Percentiles rank a stretch among this genome's conserved stretches.
Evolutionary conservation across 148 eudicot genomes (phyloP).

Genomic region (Mesembryanthemum crystallinum): DNA sequence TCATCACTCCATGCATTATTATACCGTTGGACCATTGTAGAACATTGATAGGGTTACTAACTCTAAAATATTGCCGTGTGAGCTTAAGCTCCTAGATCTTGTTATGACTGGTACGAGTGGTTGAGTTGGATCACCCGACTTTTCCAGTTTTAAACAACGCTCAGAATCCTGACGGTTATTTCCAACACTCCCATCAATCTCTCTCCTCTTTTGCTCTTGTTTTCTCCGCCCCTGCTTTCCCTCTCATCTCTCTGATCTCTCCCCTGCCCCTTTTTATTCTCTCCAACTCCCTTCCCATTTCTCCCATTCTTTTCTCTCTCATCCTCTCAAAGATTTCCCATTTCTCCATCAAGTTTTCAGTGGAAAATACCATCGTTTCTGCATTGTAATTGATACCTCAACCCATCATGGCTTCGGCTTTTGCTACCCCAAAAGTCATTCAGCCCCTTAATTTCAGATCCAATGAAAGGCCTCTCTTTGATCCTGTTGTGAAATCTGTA

Average conservation of each 20-base stretch:
- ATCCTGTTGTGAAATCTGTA: constrained; percentile 24
- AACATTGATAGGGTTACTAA: too few relatives aligned
- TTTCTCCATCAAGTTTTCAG: neutral
- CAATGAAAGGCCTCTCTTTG: constrained; percentile 34
- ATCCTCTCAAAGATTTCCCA: neutral
- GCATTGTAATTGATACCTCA: neutral
- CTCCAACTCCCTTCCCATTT: constrained; percentile 1
- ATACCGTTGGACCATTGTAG: too few relatives aligned
- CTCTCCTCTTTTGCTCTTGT: constrained; percentile 10
- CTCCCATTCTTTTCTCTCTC: neutral
- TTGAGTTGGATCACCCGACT: constrained; percentile 1
- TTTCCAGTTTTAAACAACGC: neutral
- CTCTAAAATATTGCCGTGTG: too few relatives aligned
- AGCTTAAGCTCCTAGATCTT: too few relatives aligned
- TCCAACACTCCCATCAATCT: neutral
- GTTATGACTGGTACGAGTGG: neutral
- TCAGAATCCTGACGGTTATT: neutral
- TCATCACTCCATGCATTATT: too few relatives aligned
- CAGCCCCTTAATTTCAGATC: constrained; percentile 51
- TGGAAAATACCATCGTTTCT: neutral
- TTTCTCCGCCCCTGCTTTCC: constrained; percentile 35
- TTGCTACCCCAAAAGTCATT: constrained; percentile 39
- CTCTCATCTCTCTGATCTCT: too few relatives aligned
- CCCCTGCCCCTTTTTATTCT: neutral
- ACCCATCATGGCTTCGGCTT: constrained; percentile 32